Percentiles rank a stretch among this genome's conserved stretches.
phyloP scores from a whole-genome alignment of 2,329 filamentous ascomycete genomes.

The Xylaria sp. region DNA sequence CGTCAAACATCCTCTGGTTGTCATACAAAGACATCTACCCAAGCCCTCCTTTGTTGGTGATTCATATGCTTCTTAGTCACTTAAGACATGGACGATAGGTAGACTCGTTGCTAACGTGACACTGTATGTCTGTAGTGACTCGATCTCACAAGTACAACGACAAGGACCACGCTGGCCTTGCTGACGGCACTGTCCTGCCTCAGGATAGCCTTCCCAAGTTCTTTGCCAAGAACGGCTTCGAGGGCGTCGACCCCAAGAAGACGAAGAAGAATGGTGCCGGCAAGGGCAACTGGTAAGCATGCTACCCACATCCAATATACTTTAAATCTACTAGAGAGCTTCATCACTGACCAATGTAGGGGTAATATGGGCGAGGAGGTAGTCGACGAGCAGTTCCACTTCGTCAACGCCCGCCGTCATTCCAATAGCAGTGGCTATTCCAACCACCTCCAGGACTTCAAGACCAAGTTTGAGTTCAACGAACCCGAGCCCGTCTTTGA shows the following conservation, averaged over 20 bases:
- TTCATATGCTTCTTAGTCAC: background rate
- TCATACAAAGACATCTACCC: background rate
- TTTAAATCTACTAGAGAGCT: background rate
- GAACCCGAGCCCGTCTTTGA: conserved; percentile 93
- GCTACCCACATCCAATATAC: background rate
- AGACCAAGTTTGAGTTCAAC: conserved; percentile 94
- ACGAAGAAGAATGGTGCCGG: conserved; percentile 96
- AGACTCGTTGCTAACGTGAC: conserved; percentile 11
- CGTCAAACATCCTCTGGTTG: background rate
- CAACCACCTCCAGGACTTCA: conserved; percentile 76
- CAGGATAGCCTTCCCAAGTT: conserved; percentile 84
- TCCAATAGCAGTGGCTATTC: conserved; percentile 86
- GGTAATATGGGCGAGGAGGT: conserved; percentile 83
- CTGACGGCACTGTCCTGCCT: conserved; percentile 72
- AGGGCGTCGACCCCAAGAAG: conserved; percentile 85
- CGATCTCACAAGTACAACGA: conserved; percentile 96
- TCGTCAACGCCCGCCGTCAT: conserved; percentile 85
- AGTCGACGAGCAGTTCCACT: conserved; percentile 81
- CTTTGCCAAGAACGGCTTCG: conserved; percentile 86
- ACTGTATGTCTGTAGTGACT: conserved; percentile 70
- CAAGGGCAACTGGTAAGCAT: conserved; percentile 87
- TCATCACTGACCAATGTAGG: conserved; percentile 55
- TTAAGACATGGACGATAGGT: background rate
- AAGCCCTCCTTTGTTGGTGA: background rate
- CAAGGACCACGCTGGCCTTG: conserved; percentile 82